A percentile compares a stretch with the other conserved stretches of the same genome.
Conservation (phyloP, 805 yeast genomes). For the Ogataea henricii region DNA sequence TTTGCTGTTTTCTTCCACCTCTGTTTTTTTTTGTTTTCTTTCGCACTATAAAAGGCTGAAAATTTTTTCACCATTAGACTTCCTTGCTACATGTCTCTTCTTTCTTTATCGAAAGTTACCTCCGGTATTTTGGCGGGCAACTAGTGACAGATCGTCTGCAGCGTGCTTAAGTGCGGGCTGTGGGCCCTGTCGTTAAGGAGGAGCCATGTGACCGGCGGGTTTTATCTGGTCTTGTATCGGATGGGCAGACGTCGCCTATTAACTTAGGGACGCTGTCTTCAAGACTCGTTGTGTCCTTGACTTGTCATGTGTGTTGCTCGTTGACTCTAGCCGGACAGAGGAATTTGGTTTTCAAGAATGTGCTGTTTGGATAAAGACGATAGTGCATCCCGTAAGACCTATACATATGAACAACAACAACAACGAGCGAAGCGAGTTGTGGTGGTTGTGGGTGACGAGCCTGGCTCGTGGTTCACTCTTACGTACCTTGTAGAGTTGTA, state of each 20-base stretch:
- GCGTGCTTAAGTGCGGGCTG: conserved; percentile 6
- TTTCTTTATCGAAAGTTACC: conserved; percentile 34
- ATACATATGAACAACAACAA: conserved; percentile 22
- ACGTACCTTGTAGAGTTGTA: too few species aligned
- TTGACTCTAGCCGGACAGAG: conserved; percentile 34
- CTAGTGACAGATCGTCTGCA: conserved; percentile 15
- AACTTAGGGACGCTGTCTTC: conserved; percentile 32
- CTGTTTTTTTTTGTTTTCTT: neutral
- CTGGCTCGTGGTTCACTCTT: too few species aligned
- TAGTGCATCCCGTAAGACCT: conserved; percentile 40
- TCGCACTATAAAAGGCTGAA: conserved; percentile 5
- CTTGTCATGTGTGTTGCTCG: conserved; percentile 29
- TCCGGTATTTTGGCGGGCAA: conserved; percentile 31
- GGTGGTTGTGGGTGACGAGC: too few species aligned
- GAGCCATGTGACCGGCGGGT: conserved; percentile 10
- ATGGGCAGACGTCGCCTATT: conserved; percentile 35
- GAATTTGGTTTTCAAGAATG: conserved; percentile 35
- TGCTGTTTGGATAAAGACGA: conserved; percentile 21
- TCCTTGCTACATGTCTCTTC: conserved; percentile 8
- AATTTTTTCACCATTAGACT: conserved; percentile 5
- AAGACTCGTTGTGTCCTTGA: conserved; percentile 8
- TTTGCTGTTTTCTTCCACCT: neutral
- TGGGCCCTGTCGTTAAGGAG: conserved; percentile 9
- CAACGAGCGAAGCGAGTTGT: too few species aligned
- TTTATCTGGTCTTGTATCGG: conserved; percentile 4